Evolutionary conservation across 2,329 filamentous ascomycete genomes (phyloP), one percentile per base, ranked within the genome.

Genomic region (Blastomyces gilchristii): DNA sequence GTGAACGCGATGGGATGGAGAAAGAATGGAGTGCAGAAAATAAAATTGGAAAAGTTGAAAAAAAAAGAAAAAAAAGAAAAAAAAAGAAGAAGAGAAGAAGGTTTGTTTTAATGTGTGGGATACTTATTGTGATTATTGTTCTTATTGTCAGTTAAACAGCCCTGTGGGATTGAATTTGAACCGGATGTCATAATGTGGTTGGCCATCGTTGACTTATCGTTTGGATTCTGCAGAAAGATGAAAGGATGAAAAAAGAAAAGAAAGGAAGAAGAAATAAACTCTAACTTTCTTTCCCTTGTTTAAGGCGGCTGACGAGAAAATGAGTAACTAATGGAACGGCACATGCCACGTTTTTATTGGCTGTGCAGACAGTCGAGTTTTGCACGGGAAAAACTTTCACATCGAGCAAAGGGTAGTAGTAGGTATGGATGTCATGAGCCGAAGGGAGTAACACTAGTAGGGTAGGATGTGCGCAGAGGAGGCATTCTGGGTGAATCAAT

Each of bases 401-500:
- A 53, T 31, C 25, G 25, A 53, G 50, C 50, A 53, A 53, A 5
- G 50, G 9, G 49, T 25, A 28, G 16, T 25, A 28, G 16, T 45
- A 16, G 1, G 16, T 18, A 47, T 47, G 16, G 41, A 8, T 47
- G 16, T 18, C 45, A n/a, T 25, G 45, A 49, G 45, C 45, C 8
- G 45, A 22, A 49, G 3, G n/a, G 37, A 2, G n/a, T 25, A 12
- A 18, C 11, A 11, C 18, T 14, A n/a, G 54, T 8, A 43, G 37
- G 54, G 22, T 45, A 31, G 56, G 56, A 39, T 18, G 11, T 22
- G 16, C 8, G 56, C 22, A 12, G 56, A 45, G 22, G 22, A 18
- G 37, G 22, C 4, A 16, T 1, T 39, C 16, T 34, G 41, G 12
- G 25, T 12, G 28, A 18, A 25, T 68, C 67, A 76, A 59, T 76